Conservation (phyloP, 1,284 basidiomycete species). For the Trametes pubescens region DNA sequence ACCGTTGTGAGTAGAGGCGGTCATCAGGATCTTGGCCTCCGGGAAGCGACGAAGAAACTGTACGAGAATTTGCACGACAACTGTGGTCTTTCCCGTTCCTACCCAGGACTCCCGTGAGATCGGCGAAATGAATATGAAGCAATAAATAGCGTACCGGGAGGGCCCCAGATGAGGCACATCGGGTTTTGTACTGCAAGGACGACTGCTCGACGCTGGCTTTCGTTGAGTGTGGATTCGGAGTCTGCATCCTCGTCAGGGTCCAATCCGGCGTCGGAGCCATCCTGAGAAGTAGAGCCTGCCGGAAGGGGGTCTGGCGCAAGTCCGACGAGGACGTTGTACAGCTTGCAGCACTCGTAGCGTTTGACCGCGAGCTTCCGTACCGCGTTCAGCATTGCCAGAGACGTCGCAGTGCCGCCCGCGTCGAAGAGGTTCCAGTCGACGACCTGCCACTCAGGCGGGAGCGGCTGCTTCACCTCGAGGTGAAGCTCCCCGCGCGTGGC, state of each 20-base stretch:
- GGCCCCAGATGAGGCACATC: constrained; percentile 70
- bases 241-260: constrained; percentile 11
- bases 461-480: constrained; percentile 60
- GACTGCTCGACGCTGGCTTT: constrained; percentile 61
- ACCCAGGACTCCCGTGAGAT: too few relatives aligned
- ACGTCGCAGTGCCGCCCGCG: constrained; percentile 67
- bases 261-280: neutral
- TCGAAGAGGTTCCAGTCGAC: constrained; percentile 73
- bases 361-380: constrained; percentile 55
- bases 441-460: constrained; percentile 61
- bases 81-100: constrained; percentile 77
- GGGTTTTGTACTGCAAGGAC: constrained; percentile 46
- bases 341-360: constrained; percentile 54
- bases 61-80: constrained; percentile 65
- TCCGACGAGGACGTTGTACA: constrained; percentile 55
- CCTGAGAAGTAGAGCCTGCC: constrained; percentile 15
- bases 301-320: constrained; percentile 1
- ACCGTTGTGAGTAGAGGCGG: constrained; percentile 75
- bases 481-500: constrained; percentile 60
- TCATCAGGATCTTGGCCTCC: constrained; percentile 63
- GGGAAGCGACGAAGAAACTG: constrained; percentile 50
- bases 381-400: constrained; percentile 70
- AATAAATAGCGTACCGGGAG: constrained; percentile 54
- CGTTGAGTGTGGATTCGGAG: constrained; percentile 48
- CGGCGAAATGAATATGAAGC: too few relatives aligned